Base-by-base conservation (phyloP, 2,329 filamentous ascomycete species). In the Gremmenia infestans region DNA sequence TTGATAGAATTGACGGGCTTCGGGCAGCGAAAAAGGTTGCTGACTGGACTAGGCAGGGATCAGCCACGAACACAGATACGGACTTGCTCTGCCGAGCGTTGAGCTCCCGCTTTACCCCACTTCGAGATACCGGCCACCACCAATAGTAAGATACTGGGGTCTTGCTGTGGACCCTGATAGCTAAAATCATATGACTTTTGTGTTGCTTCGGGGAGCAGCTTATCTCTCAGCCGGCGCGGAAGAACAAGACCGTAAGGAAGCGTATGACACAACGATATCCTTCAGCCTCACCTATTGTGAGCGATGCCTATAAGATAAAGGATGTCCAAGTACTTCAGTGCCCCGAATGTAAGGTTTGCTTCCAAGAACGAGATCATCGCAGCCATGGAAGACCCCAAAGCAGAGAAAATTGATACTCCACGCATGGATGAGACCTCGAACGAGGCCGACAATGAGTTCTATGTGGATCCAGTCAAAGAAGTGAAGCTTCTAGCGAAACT, bases 401-500 rank as follows among this genome's bases (percentile, higher is more conserved):
- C 17, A 25, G 47, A 49, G 15, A 49, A 49, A 28, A 3, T 19
- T 36, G 28, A 35, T 7, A 28, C 25, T 22, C 23, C 25, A 19
- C 12, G 3, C 14, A 7, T 49, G 2, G 25, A 37, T 22, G 23
- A 36, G 35, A n/a, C 25, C 28, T 49, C 47, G 32, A 49, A 49
- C n/a, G 47, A 49, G n/a, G 28, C 47, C 25, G 28, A 32, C 7
- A 9, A 49, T 36, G 47, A 39, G 32, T 35, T 49, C 17, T 60
- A 59, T 23, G 55, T 80, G 17, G 77, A 80, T 57, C 70, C 72
- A 1, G 70, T 64, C 19, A 75, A 74, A 52, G 78, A 80, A 63
- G 69, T 65, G 50, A 74, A 71, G 53, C 67, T 81, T 2, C 71
- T 81, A 5, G 65, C 70, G 19, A 80, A 80, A 56, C 67, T 81